phyloP scores from a whole-genome alignment of 257 asterid genomes.

The Solanum microdontum region DNA sequence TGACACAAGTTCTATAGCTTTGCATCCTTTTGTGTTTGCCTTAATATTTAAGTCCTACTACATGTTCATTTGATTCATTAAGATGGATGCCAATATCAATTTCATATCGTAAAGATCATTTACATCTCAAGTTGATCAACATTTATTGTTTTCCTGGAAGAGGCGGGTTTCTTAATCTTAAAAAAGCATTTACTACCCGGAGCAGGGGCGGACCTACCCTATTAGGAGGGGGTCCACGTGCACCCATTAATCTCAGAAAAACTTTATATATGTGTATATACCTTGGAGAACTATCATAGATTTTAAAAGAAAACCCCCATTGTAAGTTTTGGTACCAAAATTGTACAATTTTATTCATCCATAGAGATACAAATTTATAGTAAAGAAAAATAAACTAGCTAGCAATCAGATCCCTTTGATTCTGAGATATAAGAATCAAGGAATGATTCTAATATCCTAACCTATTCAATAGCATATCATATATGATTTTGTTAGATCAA shows the following conservation, averaged over 20 bases:
- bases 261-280: not conserved
- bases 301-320: not conserved
- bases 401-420: not conserved
- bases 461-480: not conserved
- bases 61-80: not conserved
- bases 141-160: not conserved
- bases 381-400: not conserved
- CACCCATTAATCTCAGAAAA: not conserved
- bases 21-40: not conserved
- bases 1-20: not conserved
- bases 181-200: not conserved
- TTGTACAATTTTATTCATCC: not conserved
- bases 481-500: not conserved
- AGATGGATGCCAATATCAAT: not conserved
- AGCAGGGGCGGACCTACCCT: not conserved
- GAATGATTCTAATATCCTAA: not conserved
- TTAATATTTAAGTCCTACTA: not conserved
- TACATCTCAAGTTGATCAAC: not conserved
- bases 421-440: not conserved
- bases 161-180: not conserved
- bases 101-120: not conserved
- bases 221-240: not conserved
- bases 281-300: not conserved
- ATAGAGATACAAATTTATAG: not conserved
- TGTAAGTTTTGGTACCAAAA: not conserved